These are phyloP conservation scores for Nakazawaea wyomingensis DNA, from an alignment of 805 yeast species.

Conservation along the genomic window DNA sequence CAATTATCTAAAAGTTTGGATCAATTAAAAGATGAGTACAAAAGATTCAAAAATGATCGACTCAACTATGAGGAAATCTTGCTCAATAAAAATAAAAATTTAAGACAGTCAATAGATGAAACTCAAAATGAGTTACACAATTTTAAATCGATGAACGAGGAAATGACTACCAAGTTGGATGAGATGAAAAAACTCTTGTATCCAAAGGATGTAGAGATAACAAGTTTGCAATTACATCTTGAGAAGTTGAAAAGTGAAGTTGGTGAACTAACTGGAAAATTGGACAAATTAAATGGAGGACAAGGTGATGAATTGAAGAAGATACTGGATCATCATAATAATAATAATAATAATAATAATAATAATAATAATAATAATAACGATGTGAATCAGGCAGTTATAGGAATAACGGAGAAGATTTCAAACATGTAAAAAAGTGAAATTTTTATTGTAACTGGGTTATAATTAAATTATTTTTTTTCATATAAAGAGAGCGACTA, in stretches of 20 bases:
- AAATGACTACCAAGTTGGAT: neutral
- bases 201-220: slow-evolving; percentile 10
- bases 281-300: slow-evolving; percentile 19
- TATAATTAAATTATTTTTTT: neutral
- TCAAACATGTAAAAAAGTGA: too few relatives aligned
- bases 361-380: slow-evolving; percentile 2
- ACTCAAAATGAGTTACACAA: neutral
- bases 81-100: slow-evolving; percentile 25
- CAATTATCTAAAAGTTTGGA: slow-evolving; percentile 23
- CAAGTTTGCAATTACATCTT: neutral
- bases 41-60: slow-evolving; percentile 27
- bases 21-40: slow-evolving; percentile 24
- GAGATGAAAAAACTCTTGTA: neutral
- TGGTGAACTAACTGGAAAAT: slow-evolving; percentile 17
- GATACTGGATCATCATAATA: too few relatives aligned
- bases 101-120: slow-evolving; percentile 10
- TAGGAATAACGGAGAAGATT: neutral
- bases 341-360: too few relatives aligned
- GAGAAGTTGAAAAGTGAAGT: slow-evolving; percentile 16
- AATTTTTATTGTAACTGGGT: too few relatives aligned
- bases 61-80: slow-evolving; percentile 29
- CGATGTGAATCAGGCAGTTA: neutral
- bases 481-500: too few relatives aligned
- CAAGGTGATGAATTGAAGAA: too few relatives aligned
- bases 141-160: neutral